Evolutionary conservation across 345 rosid species (phyloP).

Genomic region (Citrus trifoliata): DNA sequence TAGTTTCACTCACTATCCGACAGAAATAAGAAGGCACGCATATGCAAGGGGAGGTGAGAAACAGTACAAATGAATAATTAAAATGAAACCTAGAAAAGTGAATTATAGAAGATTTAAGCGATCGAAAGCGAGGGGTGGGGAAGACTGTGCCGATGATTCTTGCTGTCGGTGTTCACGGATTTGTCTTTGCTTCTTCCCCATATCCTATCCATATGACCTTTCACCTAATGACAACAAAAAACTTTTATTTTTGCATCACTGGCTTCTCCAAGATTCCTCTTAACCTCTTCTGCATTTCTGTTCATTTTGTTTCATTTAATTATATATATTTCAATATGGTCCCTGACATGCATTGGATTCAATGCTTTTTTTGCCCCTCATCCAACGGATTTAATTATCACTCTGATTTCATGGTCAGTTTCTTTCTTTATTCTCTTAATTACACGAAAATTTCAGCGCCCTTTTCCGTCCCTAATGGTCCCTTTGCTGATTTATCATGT

Average conservation of each 20-base stretch:
- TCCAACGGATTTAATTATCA: neutral
- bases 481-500: neutral
- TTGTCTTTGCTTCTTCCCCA: constrained; percentile 24
- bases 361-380: neutral
- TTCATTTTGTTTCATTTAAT: neutral
- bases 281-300: neutral
- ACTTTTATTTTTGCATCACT: constrained; percentile 2
- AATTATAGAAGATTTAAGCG: neutral
- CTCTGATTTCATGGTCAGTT: neutral
- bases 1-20: neutral
- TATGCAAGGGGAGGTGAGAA: neutral
- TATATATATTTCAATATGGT: neutral
- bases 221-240: constrained; percentile 29
- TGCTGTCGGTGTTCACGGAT: constrained; percentile 43
- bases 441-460: neutral
- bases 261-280: constrained; percentile 35
- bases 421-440: neutral
- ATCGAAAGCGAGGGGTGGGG: constrained; percentile 4
- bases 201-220: neutral
- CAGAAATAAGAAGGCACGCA: neutral
- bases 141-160: constrained; percentile 37
- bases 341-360: constrained; percentile 25
- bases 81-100: neutral
- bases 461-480: too few species aligned
- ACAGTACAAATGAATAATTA: neutral